These are phyloP conservation scores for Colletotrichum costaricense DNA, from an alignment of 2,329 filamentous ascomycete genomes.

Conservation along the genomic window DNA sequence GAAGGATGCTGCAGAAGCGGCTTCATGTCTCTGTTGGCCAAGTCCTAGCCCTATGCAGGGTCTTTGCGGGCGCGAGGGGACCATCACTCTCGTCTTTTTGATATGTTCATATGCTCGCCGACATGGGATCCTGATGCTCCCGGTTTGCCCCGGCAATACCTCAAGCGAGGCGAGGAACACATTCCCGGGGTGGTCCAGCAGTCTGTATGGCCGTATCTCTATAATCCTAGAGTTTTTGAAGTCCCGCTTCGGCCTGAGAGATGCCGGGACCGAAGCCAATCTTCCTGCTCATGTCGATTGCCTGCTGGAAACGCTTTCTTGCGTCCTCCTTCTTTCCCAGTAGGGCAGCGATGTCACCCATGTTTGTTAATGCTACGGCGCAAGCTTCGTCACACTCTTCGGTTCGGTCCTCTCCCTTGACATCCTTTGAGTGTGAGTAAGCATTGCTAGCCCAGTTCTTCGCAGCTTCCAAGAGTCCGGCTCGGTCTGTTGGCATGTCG, in stretches of 20 bases:
- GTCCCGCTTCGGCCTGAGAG: slow-evolving; percentile 62
- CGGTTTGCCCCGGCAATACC: not conserved
- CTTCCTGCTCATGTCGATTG: slow-evolving; percentile 68
- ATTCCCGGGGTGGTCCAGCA: not conserved
- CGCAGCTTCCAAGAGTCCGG: slow-evolving; percentile 75
- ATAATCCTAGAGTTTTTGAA: slow-evolving; percentile 43
- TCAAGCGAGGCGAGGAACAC: not conserved
- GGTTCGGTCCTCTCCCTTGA: slow-evolving; percentile 74
- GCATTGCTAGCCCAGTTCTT: slow-evolving; percentile 85
- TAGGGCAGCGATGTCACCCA: slow-evolving; percentile 86
- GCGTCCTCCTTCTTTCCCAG: slow-evolving; percentile 74
- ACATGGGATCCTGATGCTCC: not conserved
- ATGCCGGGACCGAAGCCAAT: slow-evolving; percentile 64
- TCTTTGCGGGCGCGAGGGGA: slow-evolving; percentile 2
- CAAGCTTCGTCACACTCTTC: slow-evolving; percentile 88
- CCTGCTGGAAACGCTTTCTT: slow-evolving; percentile 75
- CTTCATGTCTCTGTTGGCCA: not conserved
- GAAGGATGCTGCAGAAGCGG: not conserved
- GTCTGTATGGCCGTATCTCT: not conserved
- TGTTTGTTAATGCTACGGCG: slow-evolving; percentile 85
- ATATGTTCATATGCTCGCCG: not conserved
- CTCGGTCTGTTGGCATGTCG: slow-evolving; percentile 58
- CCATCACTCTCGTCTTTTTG: not conserved
- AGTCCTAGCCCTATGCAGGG: slow-evolving; percentile 31
- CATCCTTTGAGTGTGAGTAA: slow-evolving; percentile 72